Evolutionary conservation across 2,329 filamentous ascomycete species (phyloP).

Genomic region (Hymenoscyphus repandus): DNA sequence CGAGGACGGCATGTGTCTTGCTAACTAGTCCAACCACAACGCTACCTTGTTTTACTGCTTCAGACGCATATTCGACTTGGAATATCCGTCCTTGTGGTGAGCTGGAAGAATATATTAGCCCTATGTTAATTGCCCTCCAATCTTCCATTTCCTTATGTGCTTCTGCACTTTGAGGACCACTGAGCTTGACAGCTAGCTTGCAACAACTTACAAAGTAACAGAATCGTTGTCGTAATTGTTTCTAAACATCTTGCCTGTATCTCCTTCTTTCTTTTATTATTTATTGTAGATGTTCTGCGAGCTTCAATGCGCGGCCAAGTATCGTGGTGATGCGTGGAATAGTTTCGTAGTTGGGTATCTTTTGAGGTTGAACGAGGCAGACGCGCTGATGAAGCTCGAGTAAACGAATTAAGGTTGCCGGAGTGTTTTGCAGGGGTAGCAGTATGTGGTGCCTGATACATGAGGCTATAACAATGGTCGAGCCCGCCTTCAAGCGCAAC

Average conservation of each 20-base stretch:
- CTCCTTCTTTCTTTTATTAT: not conserved
- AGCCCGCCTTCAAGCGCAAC: constrained; percentile 11
- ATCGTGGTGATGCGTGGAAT: constrained; percentile 5
- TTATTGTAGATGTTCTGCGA: not conserved
- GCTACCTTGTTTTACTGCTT: constrained; percentile 98
- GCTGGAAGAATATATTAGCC: constrained; percentile 46
- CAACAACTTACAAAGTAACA: constrained; percentile 83
- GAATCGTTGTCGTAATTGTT: constrained; percentile 99
- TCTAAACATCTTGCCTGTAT: constrained; percentile 76
- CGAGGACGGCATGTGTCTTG: constrained; percentile 96
- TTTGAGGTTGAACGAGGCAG: constrained; percentile 21
- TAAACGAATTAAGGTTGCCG: constrained; percentile 17
- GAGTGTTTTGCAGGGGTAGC: constrained; percentile 4
- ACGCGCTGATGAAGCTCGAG: constrained; percentile 30
- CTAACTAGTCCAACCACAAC: constrained; percentile 95
- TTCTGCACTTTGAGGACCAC: not conserved
- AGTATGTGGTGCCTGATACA: not conserved
- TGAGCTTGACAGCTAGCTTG: not conserved
- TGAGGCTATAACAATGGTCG: not conserved
- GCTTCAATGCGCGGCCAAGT: not conserved
- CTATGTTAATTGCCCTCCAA: not conserved
- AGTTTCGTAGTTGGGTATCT: constrained; percentile 1
- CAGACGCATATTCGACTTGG: constrained; percentile 97
- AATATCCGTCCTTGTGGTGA: constrained; percentile 99
- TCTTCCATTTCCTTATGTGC: not conserved